phyloP scores from a whole-genome alignment of 2,329 filamentous ascomycete genomes.

The Camillea tinctor region DNA sequence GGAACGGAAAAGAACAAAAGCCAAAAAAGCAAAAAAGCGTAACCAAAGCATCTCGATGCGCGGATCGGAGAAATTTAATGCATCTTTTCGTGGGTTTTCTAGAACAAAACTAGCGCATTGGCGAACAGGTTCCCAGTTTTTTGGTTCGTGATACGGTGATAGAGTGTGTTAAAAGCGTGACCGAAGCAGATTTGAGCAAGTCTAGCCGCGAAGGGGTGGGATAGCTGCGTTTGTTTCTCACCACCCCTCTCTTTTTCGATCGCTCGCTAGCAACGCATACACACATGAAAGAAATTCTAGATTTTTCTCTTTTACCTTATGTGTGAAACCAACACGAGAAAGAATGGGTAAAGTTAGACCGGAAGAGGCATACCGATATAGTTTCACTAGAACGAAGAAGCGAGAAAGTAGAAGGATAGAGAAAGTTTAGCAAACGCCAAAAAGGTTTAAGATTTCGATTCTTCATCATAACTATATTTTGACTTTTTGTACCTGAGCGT shows the following conservation, averaged over 20 bases:
- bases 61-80: not conserved
- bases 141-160: not conserved
- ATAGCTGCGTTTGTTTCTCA: not conserved
- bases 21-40: not conserved
- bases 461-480: not conserved
- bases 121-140: not conserved
- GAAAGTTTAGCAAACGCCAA: too few relatives aligned
- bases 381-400: too few relatives aligned
- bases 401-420: too few relatives aligned
- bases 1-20: not conserved
- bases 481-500: constrained; percentile 1
- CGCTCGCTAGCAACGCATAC: not conserved
- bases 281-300: not conserved
- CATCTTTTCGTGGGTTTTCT: not conserved
- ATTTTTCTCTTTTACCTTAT: too few relatives aligned
- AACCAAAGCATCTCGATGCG: not conserved
- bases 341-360: too few relatives aligned
- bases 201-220: not conserved
- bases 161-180: not conserved
- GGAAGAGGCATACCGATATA: too few relatives aligned
- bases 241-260: too few relatives aligned
- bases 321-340: too few relatives aligned
- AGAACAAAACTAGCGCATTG: not conserved
- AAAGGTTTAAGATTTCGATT: not conserved
- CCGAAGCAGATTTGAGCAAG: not conserved